A percentile compares a stretch with the other conserved stretches of the same genome.
Evolutionary conservation across 768 basidiomycete genomes (phyloP).

Genomic region (Psilocybe subaeruginosa): DNA sequence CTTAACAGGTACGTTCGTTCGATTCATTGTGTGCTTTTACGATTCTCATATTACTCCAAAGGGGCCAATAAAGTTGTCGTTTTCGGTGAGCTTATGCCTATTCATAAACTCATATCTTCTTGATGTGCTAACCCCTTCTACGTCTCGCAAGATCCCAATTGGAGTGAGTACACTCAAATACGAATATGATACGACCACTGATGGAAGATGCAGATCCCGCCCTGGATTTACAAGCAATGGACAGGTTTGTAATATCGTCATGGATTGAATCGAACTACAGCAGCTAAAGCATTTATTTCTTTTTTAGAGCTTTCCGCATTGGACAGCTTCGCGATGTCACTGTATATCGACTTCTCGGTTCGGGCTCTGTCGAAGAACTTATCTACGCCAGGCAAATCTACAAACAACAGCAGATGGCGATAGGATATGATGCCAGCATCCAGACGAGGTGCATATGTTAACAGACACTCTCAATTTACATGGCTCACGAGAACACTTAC

Average conservation of each 20-base stretch:
- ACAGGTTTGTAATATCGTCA: conserved; percentile 40
- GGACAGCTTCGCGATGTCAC: conserved; percentile 87
- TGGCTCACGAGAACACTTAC: neutral
- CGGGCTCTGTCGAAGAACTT: conserved; percentile 86
- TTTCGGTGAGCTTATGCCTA: conserved; percentile 56
- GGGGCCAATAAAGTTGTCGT: conserved; percentile 95
- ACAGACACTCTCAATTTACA: too few relatives aligned
- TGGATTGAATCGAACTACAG: neutral
- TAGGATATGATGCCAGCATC: conserved; percentile 81
- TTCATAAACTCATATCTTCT: neutral
- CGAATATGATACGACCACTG: neutral
- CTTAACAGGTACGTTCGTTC: conserved; percentile 51
- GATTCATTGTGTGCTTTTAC: neutral
- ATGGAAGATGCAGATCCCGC: conserved; percentile 70
- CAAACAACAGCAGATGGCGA: conserved; percentile 94
- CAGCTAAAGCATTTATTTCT: neutral
- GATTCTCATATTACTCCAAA: conserved; percentile 8
- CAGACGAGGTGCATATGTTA: conserved; percentile 63
- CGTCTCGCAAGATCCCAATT: conserved; percentile 75
- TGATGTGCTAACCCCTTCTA: conserved; percentile 13
- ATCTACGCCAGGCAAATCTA: conserved; percentile 91
- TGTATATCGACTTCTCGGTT: conserved; percentile 83
- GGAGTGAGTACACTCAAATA: conserved; percentile 67
- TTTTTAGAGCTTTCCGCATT: conserved; percentile 70
- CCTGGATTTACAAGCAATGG: conserved; percentile 93